Conservation (phyloP, 805 yeast genomes). For the Jamesozyma lodderae region DNA sequence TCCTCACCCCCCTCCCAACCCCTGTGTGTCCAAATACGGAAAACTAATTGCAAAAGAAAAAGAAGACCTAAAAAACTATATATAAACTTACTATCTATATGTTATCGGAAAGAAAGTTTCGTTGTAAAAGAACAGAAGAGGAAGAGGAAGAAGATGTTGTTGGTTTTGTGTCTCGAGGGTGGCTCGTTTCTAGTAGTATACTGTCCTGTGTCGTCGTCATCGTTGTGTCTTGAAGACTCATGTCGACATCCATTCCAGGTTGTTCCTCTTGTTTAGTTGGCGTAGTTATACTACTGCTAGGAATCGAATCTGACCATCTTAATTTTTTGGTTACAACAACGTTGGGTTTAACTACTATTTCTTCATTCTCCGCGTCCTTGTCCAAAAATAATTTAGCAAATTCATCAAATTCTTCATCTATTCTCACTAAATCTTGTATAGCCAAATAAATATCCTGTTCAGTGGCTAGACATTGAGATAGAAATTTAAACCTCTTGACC, state of each 20-base stretch:
- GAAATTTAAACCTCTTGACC: conserved; percentile 16
- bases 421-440: conserved; percentile 24
- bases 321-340: conserved; percentile 3
- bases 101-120: too few species aligned
- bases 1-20: too few species aligned
- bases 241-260: conserved; percentile 12
- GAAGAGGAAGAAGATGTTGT: too few species aligned
- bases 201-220: conserved; percentile 4
- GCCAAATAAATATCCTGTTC: conserved; percentile 15
- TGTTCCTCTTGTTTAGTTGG: too few species aligned
- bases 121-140: too few species aligned
- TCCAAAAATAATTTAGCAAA: conserved; percentile 21
- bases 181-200: not conserved
- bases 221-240: conserved; percentile 18
- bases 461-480: conserved; percentile 16
- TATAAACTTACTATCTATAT: too few species aligned
- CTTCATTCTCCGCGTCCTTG: not conserved
- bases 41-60: too few species aligned
- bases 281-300: not conserved
- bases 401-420: conserved; percentile 32
- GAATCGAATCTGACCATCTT: conserved; percentile 5
- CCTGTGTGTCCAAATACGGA: too few species aligned
- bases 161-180: too few species aligned
- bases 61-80: too few species aligned
- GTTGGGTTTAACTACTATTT: not conserved